Conservation (phyloP, 2,329 filamentous ascomycete species). For the Colletotrichum musae region DNA sequence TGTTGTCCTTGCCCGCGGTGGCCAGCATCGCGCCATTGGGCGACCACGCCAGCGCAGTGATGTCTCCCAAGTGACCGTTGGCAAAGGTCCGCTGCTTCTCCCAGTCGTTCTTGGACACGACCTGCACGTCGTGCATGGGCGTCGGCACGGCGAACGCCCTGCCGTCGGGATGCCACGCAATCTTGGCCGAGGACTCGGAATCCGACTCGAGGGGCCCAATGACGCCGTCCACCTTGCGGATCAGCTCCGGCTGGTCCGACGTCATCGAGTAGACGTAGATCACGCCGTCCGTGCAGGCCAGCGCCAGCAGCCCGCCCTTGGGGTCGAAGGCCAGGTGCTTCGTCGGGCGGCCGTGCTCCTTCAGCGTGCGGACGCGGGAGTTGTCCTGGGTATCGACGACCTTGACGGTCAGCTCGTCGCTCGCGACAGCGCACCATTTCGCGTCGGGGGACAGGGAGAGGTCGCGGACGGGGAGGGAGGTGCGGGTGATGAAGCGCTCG, state of each 20-base stretch:
- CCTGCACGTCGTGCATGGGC: constrained; percentile 84
- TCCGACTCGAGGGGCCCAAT: constrained; percentile 85
- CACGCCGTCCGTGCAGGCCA: constrained; percentile 90
- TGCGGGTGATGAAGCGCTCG: constrained; percentile 86
- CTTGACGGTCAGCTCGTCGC: constrained; percentile 94
- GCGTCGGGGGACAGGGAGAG: constrained; percentile 85
- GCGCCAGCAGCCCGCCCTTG: constrained; percentile 79
- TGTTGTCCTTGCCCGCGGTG: constrained; percentile 77
- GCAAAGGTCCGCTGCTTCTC: constrained; percentile 86
- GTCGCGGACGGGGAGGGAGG: constrained; percentile 88
- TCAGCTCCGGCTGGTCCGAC: constrained; percentile 82
- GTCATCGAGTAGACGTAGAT: constrained; percentile 91
- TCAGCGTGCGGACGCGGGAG: constrained; percentile 80
- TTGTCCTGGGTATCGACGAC: constrained; percentile 88
- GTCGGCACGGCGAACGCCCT: constrained; percentile 90
- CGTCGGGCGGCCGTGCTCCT: constrained; percentile 88
- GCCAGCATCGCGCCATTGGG: constrained; percentile 92
- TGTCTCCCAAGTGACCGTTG: constrained; percentile 84
- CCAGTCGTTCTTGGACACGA: constrained; percentile 92
- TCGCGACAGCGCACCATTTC: constrained; percentile 94
- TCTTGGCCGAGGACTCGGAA: constrained; percentile 80
- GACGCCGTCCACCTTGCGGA: constrained; percentile 88
- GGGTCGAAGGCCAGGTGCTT: constrained; percentile 93
- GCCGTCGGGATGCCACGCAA: constrained; percentile 95
- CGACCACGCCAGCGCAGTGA: constrained; percentile 93